Conservation (phyloP, 345 rosid genomes). For the Theobroma cacao region DNA sequence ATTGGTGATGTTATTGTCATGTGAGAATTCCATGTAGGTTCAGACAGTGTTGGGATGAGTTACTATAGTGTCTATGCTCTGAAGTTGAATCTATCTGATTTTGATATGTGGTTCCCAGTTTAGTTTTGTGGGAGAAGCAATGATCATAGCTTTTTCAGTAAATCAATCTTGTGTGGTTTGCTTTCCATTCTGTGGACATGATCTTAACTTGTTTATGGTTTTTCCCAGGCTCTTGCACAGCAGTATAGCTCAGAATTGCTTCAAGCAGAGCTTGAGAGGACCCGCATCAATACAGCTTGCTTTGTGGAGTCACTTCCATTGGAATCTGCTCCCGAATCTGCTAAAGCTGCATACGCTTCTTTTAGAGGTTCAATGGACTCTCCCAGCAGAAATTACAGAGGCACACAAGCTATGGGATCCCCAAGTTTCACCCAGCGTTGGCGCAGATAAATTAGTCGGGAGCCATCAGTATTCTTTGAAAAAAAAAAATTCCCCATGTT, state of each 20-base stretch:
- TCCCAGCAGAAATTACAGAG: conserved; percentile 54
- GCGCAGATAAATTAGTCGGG: conserved; percentile 39
- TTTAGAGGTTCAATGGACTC: conserved; percentile 67
- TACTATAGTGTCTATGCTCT: background rate
- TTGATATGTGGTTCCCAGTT: background rate
- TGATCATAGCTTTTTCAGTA: background rate
- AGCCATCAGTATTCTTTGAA: background rate
- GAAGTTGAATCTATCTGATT: background rate
- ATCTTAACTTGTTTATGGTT: background rate
- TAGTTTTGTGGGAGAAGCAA: background rate
- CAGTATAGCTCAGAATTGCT: conserved; percentile 79
- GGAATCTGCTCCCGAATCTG: conserved; percentile 63
- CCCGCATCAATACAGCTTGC: conserved; percentile 91
- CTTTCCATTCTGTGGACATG: background rate
- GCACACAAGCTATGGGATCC: conserved; percentile 48
- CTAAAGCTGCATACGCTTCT: conserved; percentile 60
- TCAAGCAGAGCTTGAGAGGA: conserved; percentile 82
- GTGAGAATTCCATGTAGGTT: background rate
- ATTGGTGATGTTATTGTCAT: background rate
- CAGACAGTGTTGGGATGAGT: background rate
- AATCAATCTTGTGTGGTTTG: background rate
- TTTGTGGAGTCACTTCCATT: conserved; percentile 66
- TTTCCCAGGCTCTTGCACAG: conserved; percentile 71
- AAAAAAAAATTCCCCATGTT: background rate
- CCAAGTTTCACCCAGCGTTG: conserved; percentile 57